Evolutionary conservation across 148 eudicot species (phyloP).

Genomic region (Oxyria digyna): DNA sequence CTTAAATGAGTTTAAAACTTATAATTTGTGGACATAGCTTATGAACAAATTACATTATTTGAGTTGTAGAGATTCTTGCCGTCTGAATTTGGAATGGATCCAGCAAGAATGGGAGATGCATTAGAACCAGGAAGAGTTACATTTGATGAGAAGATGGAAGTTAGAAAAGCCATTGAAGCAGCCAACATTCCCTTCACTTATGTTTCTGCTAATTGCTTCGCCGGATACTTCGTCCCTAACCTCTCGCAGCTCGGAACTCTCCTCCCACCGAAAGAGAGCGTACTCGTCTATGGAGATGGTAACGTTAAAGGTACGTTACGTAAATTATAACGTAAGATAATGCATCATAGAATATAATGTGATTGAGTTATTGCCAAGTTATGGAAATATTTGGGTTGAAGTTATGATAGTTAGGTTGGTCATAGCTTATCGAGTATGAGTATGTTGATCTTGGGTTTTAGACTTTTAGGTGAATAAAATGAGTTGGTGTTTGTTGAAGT

Average conservation of each 20-base stretch:
- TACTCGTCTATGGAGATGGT: constrained; percentile 39
- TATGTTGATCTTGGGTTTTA: no score
- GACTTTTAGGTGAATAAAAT: no score
- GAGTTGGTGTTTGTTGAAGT: no score
- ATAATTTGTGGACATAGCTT: background rate
- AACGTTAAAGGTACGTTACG: constrained; percentile 33
- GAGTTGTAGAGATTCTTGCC: constrained; percentile 49
- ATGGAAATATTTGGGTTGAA: no score
- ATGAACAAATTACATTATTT: background rate
- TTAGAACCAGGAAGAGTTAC: constrained; percentile 35
- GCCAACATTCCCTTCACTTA: constrained; percentile 39
- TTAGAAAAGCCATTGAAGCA: constrained; percentile 34
- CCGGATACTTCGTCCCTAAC: constrained; percentile 28
- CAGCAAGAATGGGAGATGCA: constrained; percentile 23
- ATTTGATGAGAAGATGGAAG: constrained; percentile 33
- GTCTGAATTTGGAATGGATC: constrained; percentile 48
- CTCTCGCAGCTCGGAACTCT: constrained; percentile 30
- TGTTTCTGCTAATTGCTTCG: constrained; percentile 44
- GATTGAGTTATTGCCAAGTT: no score
- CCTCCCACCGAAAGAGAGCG: constrained; percentile 36
- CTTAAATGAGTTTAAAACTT: background rate
- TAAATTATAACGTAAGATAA: no score
- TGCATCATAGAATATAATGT: no score
- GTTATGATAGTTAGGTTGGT: no score
- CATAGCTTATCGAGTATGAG: no score